Conservation (phyloP, 352 stramenopile species). For the Peronospora tabacina region DNA sequence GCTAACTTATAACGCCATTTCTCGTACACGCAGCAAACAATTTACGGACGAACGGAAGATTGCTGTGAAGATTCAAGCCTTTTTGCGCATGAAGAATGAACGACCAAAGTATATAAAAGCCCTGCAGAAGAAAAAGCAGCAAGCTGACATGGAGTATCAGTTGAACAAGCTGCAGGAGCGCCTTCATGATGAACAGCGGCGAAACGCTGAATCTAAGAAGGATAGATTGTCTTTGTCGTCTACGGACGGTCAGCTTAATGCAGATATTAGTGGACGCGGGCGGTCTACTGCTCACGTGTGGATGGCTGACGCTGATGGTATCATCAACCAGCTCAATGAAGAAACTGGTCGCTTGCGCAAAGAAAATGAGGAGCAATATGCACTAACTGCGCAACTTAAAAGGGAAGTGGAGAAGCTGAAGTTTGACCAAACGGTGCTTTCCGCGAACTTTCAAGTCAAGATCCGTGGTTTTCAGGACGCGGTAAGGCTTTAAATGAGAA, state of each 20-base stretch:
- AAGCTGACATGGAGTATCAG: conserved; percentile 53
- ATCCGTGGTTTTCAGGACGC: conserved; percentile 68
- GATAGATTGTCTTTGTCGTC: conserved; percentile 35
- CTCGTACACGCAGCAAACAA: conserved; percentile 31
- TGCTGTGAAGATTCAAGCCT: conserved; percentile 52
- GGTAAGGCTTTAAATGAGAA: conserved; percentile 14
- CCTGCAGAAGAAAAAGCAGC: conserved; percentile 47
- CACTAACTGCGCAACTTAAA: conserved; percentile 38
- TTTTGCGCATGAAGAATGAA: conserved; percentile 56
- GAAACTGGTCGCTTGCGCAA: conserved; percentile 62
- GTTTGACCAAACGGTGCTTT: conserved; percentile 66
- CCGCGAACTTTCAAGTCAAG: conserved; percentile 77
- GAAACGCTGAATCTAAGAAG: conserved; percentile 50
- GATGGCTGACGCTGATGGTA: conserved; percentile 81
- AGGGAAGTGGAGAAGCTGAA: conserved; percentile 67
- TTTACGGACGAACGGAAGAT: conserved; percentile 46
- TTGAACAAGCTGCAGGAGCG: conserved; percentile 50
- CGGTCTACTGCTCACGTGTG: conserved; percentile 67
- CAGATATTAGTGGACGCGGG: conserved; percentile 38
- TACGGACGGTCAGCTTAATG: conserved; percentile 36
- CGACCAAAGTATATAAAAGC: conserved; percentile 45
- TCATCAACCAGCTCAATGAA: conserved; percentile 72
- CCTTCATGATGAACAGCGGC: conserved; percentile 52
- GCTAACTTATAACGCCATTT: conserved; percentile 4
- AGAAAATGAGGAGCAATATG: conserved; percentile 67